phyloP scores from a whole-genome alignment of 2,329 filamentous ascomycete species.

The Aspergillus sp. region DNA sequence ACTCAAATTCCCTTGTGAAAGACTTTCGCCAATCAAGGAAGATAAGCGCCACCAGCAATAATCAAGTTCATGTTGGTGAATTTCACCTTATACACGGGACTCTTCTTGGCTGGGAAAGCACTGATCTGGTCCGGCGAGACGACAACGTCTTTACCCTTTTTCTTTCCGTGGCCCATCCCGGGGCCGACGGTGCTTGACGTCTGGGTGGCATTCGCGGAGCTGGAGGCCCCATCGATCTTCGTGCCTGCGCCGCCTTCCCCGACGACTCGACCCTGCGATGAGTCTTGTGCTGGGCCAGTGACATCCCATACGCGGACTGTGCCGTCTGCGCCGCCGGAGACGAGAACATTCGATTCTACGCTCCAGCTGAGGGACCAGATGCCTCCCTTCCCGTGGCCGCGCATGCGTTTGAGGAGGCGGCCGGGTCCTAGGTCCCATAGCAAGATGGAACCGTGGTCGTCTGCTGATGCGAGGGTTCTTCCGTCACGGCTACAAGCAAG shows the following conservation, averaged over 20 bases:
- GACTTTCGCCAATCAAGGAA: slow-evolving; percentile 43
- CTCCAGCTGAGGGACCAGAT: slow-evolving; percentile 94
- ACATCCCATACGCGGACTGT: slow-evolving; percentile 96
- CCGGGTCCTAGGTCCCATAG: slow-evolving; percentile 94
- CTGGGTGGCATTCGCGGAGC: slow-evolving; percentile 44
- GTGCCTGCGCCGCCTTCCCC: slow-evolving; percentile 49
- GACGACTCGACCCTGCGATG: slow-evolving; percentile 54
- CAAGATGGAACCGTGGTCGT: slow-evolving; percentile 83
- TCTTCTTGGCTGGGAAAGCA: slow-evolving; percentile 94
- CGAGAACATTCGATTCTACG: slow-evolving; percentile 84
- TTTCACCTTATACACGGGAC: slow-evolving; percentile 85
- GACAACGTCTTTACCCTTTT: slow-evolving; percentile 85
- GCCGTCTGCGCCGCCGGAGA: slow-evolving; percentile 86
- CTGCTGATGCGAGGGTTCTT: slow-evolving; percentile 85
- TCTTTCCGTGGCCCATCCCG: slow-evolving; percentile 49
- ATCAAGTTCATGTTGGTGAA: slow-evolving; percentile 96
- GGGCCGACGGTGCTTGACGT: slow-evolving; percentile 48
- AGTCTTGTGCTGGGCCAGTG: slow-evolving; percentile 63
- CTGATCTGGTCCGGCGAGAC: slow-evolving; percentile 92
- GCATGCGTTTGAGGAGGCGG: slow-evolving; percentile 83
- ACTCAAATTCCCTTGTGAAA: slow-evolving; percentile 8
- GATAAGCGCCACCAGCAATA: slow-evolving; percentile 73
- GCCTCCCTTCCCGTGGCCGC: slow-evolving; percentile 88
- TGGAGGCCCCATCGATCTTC: slow-evolving; percentile 54
- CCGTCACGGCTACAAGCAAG: slow-evolving; percentile 85